Evolutionary conservation across 129 eudicot genomes (phyloP).

Genomic region (Apium graveolens): DNA sequence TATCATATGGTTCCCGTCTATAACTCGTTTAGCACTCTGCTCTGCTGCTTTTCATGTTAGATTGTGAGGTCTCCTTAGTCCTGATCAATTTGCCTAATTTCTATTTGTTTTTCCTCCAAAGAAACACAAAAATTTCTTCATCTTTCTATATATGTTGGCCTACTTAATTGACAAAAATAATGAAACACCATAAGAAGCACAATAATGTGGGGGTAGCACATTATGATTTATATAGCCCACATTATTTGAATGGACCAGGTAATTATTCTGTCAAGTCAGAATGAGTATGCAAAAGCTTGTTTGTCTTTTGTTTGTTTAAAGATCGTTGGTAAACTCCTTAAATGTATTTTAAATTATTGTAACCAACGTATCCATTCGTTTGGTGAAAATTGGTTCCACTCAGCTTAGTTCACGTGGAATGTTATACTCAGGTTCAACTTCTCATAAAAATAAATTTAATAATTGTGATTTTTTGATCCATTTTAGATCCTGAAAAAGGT

Average conservation of each 20-base stretch:
- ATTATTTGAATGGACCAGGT: conserved; percentile 1
- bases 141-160: neutral
- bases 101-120: neutral
- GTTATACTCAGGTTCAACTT: no score
- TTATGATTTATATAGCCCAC: neutral
- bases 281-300: neutral
- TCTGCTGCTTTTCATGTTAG: neutral
- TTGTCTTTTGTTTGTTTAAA: neutral
- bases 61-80: neutral
- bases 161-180: neutral
- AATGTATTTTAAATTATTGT: no score
- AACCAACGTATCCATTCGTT: neutral
- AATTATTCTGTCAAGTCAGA: neutral
- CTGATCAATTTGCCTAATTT: neutral
- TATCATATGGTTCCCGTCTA: no score
- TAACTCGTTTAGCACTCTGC: neutral
- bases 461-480: no score
- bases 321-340: neutral
- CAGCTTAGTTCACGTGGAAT: no score
- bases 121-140: neutral
- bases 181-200: neutral
- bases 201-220: neutral
- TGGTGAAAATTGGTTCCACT: no score
- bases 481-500: no score
- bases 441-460: no score